Evolutionary conservation across 805 yeast genomes (phyloP), one percentile per base, ranked within the genome.

Genomic region (Alloascoidea africana): DNA sequence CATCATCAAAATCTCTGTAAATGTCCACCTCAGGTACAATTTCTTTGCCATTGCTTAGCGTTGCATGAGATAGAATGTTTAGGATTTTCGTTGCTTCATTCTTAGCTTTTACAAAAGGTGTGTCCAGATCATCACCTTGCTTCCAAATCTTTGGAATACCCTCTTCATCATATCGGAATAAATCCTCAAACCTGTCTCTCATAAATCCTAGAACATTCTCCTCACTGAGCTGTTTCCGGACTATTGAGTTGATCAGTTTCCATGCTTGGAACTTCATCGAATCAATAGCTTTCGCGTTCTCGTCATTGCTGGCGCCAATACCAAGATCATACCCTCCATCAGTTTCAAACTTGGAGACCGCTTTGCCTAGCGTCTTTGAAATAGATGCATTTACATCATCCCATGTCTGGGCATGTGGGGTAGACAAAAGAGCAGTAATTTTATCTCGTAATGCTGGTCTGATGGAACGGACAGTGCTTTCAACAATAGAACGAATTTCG

Each of bases 71-170:
- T 41, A 73, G 66, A 11, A 74, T 49, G 3, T 89, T 84, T 16
- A 86, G 56, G 0, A 76, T 54, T 6, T 57, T 54, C 41, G 77
- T 50, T 0, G 95, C 75, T 27, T 58, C 50, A 2, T 66, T 63
- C 45, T 72, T 74, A 2, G 96, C 77, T 14, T 61, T 56, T 32
- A 65, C 62, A 49, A 73, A 89, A 14, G 68, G 68, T 2, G 55
- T 54, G 39, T 86, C 94, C 41, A 89, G 70, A 46, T 87, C 93
- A 33, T 63, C 65, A 18, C 77, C 69, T 39, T 73, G 76, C 45
- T 71, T 74, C 82, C 94, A 89, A 19, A 87, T 63, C 30, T 74
- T 68, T 11, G 98, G 98, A 18, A 84, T 56, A 2, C 87, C 93
- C 42, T 76, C 68, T 27, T 69, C 76, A 54, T 86, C 96, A 53